Evolutionary conservation across 495 filamentous ascomycete species (phyloP).

Genomic region (Bombardia bombarda): DNA sequence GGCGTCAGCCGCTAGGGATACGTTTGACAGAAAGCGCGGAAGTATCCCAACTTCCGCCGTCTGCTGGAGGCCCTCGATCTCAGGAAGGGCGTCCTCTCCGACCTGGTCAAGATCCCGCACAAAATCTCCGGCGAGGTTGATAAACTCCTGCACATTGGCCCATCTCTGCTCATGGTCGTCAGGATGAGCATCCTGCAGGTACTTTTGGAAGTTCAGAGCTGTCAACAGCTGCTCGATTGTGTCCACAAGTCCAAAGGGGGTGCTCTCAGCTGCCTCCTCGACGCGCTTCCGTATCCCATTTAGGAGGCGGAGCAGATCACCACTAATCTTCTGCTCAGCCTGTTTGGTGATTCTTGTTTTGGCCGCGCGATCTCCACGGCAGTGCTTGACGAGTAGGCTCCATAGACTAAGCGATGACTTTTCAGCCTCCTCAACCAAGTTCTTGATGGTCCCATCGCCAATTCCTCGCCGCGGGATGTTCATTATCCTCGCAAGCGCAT

Average conservation of each 20-base stretch:
- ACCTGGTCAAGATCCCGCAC: slow-evolving; percentile 31
- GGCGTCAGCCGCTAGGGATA: slow-evolving; percentile 74
- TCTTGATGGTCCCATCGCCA: slow-evolving; percentile 71
- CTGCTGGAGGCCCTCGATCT: slow-evolving; percentile 69
- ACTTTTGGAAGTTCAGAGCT: slow-evolving; percentile 64
- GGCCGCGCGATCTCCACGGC: slow-evolving; percentile 58
- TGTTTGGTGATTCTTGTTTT: slow-evolving; percentile 61
- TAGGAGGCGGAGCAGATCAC: slow-evolving; percentile 42
- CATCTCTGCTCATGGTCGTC: slow-evolving; percentile 76
- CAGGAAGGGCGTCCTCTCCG: slow-evolving; percentile 64
- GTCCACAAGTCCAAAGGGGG: slow-evolving; percentile 50
- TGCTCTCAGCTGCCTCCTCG: slow-evolving; percentile 25
- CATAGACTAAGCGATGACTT: slow-evolving; percentile 64
- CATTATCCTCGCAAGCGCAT: slow-evolving; percentile 76
- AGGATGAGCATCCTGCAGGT: slow-evolving; percentile 59
- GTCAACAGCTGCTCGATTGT: slow-evolving; percentile 68
- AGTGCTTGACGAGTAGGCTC: slow-evolving; percentile 59
- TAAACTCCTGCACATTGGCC: slow-evolving; percentile 87
- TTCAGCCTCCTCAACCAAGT: slow-evolving; percentile 66
- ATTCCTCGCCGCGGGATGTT: slow-evolving; percentile 78
- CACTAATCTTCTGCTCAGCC: slow-evolving; percentile 49
- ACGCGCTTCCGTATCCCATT: slow-evolving; percentile 55
- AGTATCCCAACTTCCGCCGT: slow-evolving; percentile 59
- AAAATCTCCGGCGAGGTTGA: slow-evolving; percentile 70
- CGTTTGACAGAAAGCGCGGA: slow-evolving; percentile 80